phyloP scores from a whole-genome alignment of 495 filamentous ascomycete genomes.

The Penicillium macrosclerotiorum region DNA sequence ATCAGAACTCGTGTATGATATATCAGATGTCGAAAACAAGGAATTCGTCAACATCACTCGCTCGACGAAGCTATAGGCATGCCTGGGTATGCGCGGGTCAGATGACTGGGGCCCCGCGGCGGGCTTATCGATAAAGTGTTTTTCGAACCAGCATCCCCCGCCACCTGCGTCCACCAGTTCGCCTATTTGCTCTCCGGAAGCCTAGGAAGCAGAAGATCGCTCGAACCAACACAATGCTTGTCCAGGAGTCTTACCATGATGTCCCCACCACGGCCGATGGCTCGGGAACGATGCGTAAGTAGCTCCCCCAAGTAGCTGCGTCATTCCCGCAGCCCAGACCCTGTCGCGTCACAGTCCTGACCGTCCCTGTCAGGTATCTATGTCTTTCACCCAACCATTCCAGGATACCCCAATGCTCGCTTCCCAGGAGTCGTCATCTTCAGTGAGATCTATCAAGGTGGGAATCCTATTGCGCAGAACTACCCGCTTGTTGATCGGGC shows the following conservation, averaged over 20 bases:
- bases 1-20: no score
- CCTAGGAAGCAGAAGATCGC: not conserved
- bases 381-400: constrained; percentile 81
- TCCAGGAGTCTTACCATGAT: constrained; percentile 64
- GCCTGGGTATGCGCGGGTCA: constrained; percentile 11
- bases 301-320: no score
- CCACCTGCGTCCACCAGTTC: not conserved
- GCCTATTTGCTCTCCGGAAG: not conserved
- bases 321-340: no score
- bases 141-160: not conserved
- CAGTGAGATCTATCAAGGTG: constrained; percentile 96
- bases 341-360: no score
- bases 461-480: not conserved
- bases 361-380: constrained; percentile 67
- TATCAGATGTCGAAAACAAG: no score
- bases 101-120: constrained; percentile 16
- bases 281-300: constrained; percentile 59
- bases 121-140: constrained; percentile 21
- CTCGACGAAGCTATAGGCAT: not conserved
- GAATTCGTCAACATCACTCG: not conserved
- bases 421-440: constrained; percentile 92
- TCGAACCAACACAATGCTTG: constrained; percentile 54
- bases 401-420: constrained; percentile 79
- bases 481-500: no score
- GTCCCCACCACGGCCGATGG: constrained; percentile 65